Percentiles rank a stretch among this genome's conserved stretches.
phyloP scores from a whole-genome alignment of 2,329 filamentous ascomycete genomes.

The Akanthomyces lecanii region DNA sequence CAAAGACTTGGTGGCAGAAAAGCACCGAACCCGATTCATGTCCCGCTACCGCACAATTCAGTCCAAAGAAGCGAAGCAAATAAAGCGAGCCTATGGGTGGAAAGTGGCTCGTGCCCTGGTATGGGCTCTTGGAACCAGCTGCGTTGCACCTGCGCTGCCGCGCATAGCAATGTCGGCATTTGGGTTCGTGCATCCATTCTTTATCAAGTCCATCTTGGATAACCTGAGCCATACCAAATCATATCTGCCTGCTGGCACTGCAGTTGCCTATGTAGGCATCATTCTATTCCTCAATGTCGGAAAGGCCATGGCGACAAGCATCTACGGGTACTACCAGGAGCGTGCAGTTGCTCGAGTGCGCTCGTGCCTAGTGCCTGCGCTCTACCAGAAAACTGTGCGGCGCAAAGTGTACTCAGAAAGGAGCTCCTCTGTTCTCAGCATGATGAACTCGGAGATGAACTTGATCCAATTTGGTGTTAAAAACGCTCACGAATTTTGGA shows the following conservation, averaged over 20 bases:
- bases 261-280: not conserved
- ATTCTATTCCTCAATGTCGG: slow-evolving; percentile 7
- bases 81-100: not conserved
- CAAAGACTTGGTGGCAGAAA: not conserved
- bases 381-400: slow-evolving; percentile 10
- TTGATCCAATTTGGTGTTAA: slow-evolving; percentile 2
- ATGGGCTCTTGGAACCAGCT: not conserved
- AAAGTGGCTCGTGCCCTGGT: not conserved
- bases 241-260: not conserved
- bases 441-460: slow-evolving; percentile 13
- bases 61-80: not conserved
- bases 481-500: slow-evolving; percentile 32
- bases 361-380: slow-evolving; percentile 8
- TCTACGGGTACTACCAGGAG: slow-evolving; percentile 12
- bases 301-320: not conserved
- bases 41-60: not conserved
- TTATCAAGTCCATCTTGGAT: slow-evolving; percentile 6
- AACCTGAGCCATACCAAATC: not conserved
- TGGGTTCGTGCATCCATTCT: slow-evolving; percentile 8
- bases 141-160: slow-evolving; percentile 1
- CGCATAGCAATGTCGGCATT: not conserved
- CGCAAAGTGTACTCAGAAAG: slow-evolving; percentile 1
- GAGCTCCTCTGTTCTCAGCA: not conserved
- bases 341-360: not conserved
- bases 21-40: slow-evolving; percentile 4